phyloP scores from a whole-genome alignment of 768 basidiomycete species.

The Rhizopogon sp. region DNA sequence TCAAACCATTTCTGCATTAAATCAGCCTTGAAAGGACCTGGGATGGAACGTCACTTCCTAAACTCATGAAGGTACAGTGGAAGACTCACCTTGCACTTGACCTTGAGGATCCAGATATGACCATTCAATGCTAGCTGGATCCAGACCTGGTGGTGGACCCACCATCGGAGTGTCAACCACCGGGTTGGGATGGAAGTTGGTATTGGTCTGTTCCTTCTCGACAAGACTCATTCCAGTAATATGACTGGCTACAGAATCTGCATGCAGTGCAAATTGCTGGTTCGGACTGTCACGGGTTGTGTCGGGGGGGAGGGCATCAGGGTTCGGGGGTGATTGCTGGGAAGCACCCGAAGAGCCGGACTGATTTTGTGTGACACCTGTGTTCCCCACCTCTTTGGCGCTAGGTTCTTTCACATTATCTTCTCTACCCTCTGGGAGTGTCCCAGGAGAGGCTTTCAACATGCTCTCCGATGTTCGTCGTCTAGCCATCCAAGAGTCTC shows the following conservation, averaged over 20 bases:
- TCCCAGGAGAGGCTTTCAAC: constrained; percentile 32
- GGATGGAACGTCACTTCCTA: not conserved
- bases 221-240: constrained; percentile 14
- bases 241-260: constrained; percentile 6
- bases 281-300: not conserved
- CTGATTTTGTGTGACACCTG: constrained; percentile 3
- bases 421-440: constrained; percentile 37
- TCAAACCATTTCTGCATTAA: constrained; percentile 95
- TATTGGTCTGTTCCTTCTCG: constrained; percentile 4
- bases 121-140: constrained; percentile 72
- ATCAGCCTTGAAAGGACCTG: constrained; percentile 86
- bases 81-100: constrained; percentile 74
- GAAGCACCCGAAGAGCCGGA: constrained; percentile 4
- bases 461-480: constrained; percentile 57
- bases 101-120: constrained; percentile 91
- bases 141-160: constrained; percentile 44
- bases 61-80: not conserved
- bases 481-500: constrained; percentile 66
- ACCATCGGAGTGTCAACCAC: constrained; percentile 11
- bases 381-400: constrained; percentile 59
- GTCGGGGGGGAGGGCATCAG: constrained; percentile 7
- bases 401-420: constrained; percentile 38
- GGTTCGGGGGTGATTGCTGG: constrained; percentile 10
- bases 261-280: not conserved
- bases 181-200: constrained; percentile 5